Percentiles rank a stretch among this genome's conserved stretches.
Evolutionary conservation across 352 stramenopile genomes (phyloP).

Genomic region (Pythium utonaiense): DNA sequence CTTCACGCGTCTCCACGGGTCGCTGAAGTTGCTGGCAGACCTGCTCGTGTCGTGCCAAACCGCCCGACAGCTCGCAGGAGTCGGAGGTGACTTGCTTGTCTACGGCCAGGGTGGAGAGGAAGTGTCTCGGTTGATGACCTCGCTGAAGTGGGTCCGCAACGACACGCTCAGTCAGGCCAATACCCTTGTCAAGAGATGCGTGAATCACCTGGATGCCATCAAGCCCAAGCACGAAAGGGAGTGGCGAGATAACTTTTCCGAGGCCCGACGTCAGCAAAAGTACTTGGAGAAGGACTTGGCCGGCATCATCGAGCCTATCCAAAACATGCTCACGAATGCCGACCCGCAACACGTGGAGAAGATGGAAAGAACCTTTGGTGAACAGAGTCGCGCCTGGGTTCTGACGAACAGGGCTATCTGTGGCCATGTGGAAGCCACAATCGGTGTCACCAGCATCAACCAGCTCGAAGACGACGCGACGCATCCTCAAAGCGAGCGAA

Average conservation of each 20-base stretch:
- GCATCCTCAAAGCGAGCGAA: no score
- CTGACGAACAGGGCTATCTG: conserved; percentile 82
- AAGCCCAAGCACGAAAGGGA: conserved; percentile 83
- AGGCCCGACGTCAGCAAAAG: conserved; percentile 73
- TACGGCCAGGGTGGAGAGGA: conserved; percentile 80
- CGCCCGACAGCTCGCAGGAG: conserved; percentile 68
- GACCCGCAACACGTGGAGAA: conserved; percentile 78
- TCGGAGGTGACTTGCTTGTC: conserved; percentile 75
- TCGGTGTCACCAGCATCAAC: no score
- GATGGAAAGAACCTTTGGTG: conserved; percentile 83
- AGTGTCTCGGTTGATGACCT: conserved; percentile 77
- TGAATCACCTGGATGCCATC: conserved; percentile 75
- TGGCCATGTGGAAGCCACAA: no score
- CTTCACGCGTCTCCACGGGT: conserved; percentile 70
- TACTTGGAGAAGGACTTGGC: conserved; percentile 82
- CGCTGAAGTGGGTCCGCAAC: conserved; percentile 68
- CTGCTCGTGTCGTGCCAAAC: conserved; percentile 81
- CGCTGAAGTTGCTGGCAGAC: conserved; percentile 78
- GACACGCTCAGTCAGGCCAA: conserved; percentile 75
- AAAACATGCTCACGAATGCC: conserved; percentile 80
- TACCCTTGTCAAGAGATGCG: conserved; percentile 70
- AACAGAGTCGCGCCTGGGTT: conserved; percentile 79
- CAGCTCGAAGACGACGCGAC: no score
- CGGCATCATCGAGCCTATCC: conserved; percentile 79
- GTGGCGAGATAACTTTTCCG: conserved; percentile 82